Evolutionary conservation across 2,329 filamentous ascomycete genomes (phyloP), one percentile per base, ranked within the genome.

Genomic region (Botryosphaeria dothidea): DNA sequence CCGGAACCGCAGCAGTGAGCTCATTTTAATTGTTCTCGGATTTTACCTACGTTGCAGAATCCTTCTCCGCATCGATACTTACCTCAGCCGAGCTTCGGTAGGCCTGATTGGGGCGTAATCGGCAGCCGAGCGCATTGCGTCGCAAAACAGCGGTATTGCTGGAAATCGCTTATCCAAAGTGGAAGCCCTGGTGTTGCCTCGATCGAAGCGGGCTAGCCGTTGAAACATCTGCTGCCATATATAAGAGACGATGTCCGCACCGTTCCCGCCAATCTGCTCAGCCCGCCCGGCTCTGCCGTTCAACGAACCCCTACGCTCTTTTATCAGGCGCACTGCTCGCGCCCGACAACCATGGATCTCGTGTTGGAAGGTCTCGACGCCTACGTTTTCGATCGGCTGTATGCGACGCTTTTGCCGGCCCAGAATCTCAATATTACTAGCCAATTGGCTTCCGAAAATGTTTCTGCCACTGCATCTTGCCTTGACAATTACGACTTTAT

Each of bases 301-400:
- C n/a, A n/a, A n/a, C n/a, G n/a, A n/a, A n/a, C 41, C 15, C 41
- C 19, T 8, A 9, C 31, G 31, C 31, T 4, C 31, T 34, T 34
- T 34, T 34, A n/a, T n/a, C n/a, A n/a, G 31, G 31, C 31, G 7
- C 13, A 11, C 7, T 34, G 31, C 31, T 8, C 31, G 31, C 38
- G 38, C 17, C 65, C 54, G 62, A 69, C 81, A 83, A 76, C n/a
- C 78, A 97, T 98, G 94, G 94, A 98, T 84, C 88, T 97, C 80
- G 88, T 95, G 51, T 89, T 97, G 69, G 93, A 97, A 79, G 72
- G 93, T 66, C 85, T 87, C 79, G 93, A 97, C 80, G 92, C 89
- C 71, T 92, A 90, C 73, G 72, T 93, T 68, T 90, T 90, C 78
- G 94, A 98, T 80, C 86, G 89, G 70, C 71, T 91, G 65, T 97